Conservation (phyloP, 2,329 filamentous ascomycete genomes). For the Penicillium olsonii region DNA sequence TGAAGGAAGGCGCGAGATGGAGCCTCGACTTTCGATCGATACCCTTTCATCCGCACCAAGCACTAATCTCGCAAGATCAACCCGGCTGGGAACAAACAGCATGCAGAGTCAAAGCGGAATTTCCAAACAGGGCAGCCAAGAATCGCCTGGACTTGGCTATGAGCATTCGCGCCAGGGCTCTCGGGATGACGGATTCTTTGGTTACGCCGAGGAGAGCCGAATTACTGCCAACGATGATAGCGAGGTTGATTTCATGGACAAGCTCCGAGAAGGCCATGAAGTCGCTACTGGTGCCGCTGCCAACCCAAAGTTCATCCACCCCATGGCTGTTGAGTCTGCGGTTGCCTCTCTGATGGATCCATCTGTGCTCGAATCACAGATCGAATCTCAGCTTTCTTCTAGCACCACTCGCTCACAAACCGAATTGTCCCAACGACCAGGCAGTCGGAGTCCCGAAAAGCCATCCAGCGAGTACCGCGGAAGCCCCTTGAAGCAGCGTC, state of each 20-base stretch:
- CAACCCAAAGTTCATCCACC: slow-evolving; percentile 76
- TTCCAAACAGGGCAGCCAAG: slow-evolving; percentile 45
- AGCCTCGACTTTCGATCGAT: slow-evolving; percentile 55
- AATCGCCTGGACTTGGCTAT: slow-evolving; percentile 40
- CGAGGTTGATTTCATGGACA: slow-evolving; percentile 58
- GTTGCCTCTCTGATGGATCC: slow-evolving; percentile 89
- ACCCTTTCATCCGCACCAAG: slow-evolving; percentile 61
- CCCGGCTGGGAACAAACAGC: slow-evolving; percentile 55
- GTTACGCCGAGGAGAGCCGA: slow-evolving; percentile 56
- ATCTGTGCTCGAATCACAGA: slow-evolving; percentile 67
- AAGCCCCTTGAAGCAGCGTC: slow-evolving; percentile 50
- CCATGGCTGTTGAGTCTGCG: slow-evolving; percentile 77
- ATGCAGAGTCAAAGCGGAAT: slow-evolving; percentile 54
- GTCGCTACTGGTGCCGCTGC: slow-evolving; percentile 69
- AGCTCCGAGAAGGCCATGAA: slow-evolving; percentile 65
- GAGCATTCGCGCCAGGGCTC: slow-evolving; percentile 34
- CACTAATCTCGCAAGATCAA: slow-evolving; percentile 58
- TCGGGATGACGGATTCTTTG: slow-evolving; percentile 30
- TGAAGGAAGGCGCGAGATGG: slow-evolving; percentile 60
- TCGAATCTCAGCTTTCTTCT: slow-evolving; percentile 56
- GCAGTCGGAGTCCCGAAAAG: slow-evolving; percentile 32
- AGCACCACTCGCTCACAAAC: slow-evolving; percentile 51
- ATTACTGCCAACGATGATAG: slow-evolving; percentile 56
- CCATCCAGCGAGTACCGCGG: slow-evolving; percentile 34
- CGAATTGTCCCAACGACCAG: slow-evolving; percentile 41